Evolutionary conservation across 371 early-diverging fungal species (phyloP).

Genomic region (Sporodiniella umbellata): DNA sequence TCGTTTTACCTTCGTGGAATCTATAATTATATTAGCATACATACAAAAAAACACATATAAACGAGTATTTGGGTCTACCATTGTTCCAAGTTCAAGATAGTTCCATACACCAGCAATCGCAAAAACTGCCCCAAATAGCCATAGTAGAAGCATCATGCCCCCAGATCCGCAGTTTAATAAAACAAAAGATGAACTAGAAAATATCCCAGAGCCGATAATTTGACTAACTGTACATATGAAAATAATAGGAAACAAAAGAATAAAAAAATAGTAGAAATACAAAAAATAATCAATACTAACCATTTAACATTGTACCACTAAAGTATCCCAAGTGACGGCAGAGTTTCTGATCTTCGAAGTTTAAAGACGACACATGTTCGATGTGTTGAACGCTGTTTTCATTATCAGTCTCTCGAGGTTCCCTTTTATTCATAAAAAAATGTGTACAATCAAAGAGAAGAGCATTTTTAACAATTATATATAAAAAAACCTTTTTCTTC

Average conservation of each 20-base stretch:
- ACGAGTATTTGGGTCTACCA: slow-evolving; percentile 12
- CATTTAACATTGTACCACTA: slow-evolving; percentile 26
- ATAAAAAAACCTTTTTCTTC: too few relatives aligned
- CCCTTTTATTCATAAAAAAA: too few relatives aligned
- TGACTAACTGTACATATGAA: slow-evolving; percentile 10
- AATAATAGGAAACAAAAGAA: background rate
- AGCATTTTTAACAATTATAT: too few relatives aligned
- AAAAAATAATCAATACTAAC: background rate
- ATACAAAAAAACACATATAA: background rate
- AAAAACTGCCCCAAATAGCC: slow-evolving; percentile 28
- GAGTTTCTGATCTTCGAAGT: slow-evolving; percentile 23
- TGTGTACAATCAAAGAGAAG: too few relatives aligned
- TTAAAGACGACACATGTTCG: slow-evolving; percentile 15
- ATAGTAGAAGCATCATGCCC: slow-evolving; percentile 33
- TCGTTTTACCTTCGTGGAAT: slow-evolving; percentile 7
- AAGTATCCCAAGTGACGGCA: slow-evolving; percentile 21
- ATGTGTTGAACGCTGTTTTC: too few relatives aligned
- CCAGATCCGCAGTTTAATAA: slow-evolving; percentile 28
- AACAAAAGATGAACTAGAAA: slow-evolving; percentile 27
- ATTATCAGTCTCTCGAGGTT: too few relatives aligned
- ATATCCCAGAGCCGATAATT: slow-evolving; percentile 36
- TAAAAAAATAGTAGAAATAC: background rate
- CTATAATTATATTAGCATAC: background rate
- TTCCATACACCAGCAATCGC: slow-evolving; percentile 24
- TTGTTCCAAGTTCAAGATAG: slow-evolving; percentile 31